Evolutionary conservation across 208 protist genomes (phyloP), one percentile per base, ranked within the genome.

Genomic region (Porcisia hertigi): DNA sequence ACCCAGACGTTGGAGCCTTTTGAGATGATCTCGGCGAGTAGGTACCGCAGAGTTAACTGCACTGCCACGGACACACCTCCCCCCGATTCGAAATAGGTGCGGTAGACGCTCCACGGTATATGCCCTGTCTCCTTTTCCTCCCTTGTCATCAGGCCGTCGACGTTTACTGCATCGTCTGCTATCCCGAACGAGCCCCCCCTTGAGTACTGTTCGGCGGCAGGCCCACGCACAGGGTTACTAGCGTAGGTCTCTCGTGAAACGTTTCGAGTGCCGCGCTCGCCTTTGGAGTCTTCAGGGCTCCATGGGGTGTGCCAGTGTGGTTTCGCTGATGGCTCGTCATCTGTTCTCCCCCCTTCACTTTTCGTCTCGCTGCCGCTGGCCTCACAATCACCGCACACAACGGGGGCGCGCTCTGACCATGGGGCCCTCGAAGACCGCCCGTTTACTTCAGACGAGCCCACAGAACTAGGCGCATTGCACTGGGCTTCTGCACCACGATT

Each of bases 61-160:
- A 60, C 36, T 6, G 81, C 76, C 3, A 75, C 43, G 2, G 34
- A 12, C 0, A 80, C 4, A 2, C 91, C 90, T 39, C 88, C 92
- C 41, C 76, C 82, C 14, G 81, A 63, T 8, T 23, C 59, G 16
- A 89, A 63, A 75, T 95, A 97, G 49, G 43, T 25, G 7, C 34
- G 23, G 77, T 96, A 96, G 3, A 92, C 69, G 8, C 7, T n/a
- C 59, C 79, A 74, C 47, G 77, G 71, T 5, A 97, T 89, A 30
- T 72, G 69, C 47, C 94, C 95, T 8, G 57, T 41, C 65, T 79
- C 85, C 63, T 88, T 85, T 39, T 97, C 92, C 79, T 98, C 92
- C 54, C 75, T 59, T 16, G 64, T 60, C 49, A 94, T 89, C n/a
- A 96, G 77, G n/a, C 43, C 74, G 12, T 43, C 64, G 9, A 47